These are phyloP conservation scores for Neurospora sp. DNA, from an alignment of 495 filamentous ascomycete species.

Conservation along the genomic window DNA sequence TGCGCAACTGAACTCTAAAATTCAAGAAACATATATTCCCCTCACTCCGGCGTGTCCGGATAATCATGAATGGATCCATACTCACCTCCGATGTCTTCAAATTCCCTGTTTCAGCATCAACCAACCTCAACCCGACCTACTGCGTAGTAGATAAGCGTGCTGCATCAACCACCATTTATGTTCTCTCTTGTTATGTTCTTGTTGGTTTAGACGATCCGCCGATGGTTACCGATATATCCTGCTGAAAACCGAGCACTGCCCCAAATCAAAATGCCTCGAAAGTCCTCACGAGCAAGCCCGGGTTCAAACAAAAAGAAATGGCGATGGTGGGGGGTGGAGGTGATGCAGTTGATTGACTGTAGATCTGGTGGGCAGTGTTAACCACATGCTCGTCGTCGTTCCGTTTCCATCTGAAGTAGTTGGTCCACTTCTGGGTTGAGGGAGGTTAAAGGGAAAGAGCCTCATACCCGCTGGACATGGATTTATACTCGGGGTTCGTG, in stretches of 20 bases:
- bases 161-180: background rate
- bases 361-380: background rate
- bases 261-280: background rate
- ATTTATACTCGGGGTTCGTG: background rate
- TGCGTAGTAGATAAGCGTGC: background rate
- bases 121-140: background rate
- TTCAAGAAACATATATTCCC: background rate
- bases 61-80: background rate
- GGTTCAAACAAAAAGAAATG: background rate
- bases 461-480: background rate
- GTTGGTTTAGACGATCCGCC: no score
- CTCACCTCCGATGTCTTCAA: no score
- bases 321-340: background rate
- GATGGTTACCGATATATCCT: background rate
- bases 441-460: background rate
- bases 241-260: background rate
- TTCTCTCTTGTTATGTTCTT: background rate
- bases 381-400: background rate
- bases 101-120: background rate
- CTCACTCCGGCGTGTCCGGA: background rate
- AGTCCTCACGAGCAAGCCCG: background rate
- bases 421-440: background rate
- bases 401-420: background rate
- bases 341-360: background rate
- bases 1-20: no score